phyloP scores from a whole-genome alignment of 371 early-diverging fungal species.

The Zancudomyces culisetae region DNA sequence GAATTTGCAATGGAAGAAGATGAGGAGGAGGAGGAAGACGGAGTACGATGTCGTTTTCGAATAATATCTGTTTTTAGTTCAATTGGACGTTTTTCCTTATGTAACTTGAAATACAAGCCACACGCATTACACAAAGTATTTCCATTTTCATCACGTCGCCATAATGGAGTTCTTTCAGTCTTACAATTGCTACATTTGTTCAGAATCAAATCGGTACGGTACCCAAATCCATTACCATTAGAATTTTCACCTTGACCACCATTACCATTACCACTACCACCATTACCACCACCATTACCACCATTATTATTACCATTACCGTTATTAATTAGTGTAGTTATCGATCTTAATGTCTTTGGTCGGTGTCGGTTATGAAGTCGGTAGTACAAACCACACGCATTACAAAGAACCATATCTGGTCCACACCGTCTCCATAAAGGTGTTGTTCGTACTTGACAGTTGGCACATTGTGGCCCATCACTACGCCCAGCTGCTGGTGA shows the following conservation, averaged over 20 bases:
- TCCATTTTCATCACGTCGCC: slow-evolving; percentile 76
- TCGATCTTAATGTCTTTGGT: slow-evolving; percentile 28
- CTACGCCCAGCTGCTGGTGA: neutral
- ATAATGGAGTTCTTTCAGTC: slow-evolving; percentile 78
- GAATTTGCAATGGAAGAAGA: too few species aligned
- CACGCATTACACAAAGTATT: slow-evolving; percentile 89
- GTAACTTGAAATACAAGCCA: slow-evolving; percentile 82
- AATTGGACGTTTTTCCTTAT: slow-evolving; percentile 59
- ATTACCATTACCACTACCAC: neutral
- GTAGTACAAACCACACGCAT: slow-evolving; percentile 90
- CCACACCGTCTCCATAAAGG: slow-evolving; percentile 89
- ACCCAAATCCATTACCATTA: too few species aligned
- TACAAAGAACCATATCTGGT: slow-evolving; percentile 71
- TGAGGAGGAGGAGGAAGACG: too few species aligned
- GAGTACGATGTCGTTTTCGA: slow-evolving; percentile 56
- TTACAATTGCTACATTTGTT: slow-evolving; percentile 46
- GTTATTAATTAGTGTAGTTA: neutral
- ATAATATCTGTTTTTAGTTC: slow-evolving; percentile 65
- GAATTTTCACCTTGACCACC: slow-evolving; percentile 54
- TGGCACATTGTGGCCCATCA: slow-evolving; percentile 16
- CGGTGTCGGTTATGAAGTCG: slow-evolving; percentile 53
- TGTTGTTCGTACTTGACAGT: slow-evolving; percentile 77
- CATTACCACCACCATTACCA: neutral
- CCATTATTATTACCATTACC: neutral
- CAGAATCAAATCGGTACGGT: slow-evolving; percentile 53